Conservation (phyloP, 2,329 filamentous ascomycete genomes). For the Cryphonectria naterciae region DNA sequence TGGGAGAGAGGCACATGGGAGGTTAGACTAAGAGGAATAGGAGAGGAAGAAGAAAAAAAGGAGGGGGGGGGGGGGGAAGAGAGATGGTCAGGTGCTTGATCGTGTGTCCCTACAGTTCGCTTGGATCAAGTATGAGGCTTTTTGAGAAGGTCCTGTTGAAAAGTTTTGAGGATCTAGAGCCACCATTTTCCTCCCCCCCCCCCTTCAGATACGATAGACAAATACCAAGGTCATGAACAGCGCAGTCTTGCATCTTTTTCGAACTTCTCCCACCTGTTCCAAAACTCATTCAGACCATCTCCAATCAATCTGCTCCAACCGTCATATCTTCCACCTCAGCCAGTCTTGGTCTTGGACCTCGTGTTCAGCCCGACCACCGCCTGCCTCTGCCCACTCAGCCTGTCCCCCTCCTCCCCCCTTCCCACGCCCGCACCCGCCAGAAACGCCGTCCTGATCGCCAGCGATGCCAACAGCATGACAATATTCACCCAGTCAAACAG, state of each 20-base stretch:
- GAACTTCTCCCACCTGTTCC: not conserved
- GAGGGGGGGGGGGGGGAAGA: not conserved
- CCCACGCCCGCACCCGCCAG: constrained; percentile 40
- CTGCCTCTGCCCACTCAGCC: not conserved
- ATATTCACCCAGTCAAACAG: constrained; percentile 44
- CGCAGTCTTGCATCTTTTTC: not conserved
- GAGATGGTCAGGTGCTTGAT: not conserved
- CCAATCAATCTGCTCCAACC: not conserved
- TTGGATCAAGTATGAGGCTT: not conserved
- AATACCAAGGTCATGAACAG: not conserved
- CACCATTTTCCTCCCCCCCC: not conserved
- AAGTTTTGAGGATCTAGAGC: not conserved
- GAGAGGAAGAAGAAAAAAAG: too few species aligned
- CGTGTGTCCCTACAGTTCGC: not conserved
- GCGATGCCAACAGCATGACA: constrained; percentile 38
- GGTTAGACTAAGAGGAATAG: constrained; percentile 36
- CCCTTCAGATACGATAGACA: not conserved
- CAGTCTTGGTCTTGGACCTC: constrained; percentile 24
- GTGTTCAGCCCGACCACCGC: not conserved
- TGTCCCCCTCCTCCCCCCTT: not conserved
- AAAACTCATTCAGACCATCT: not conserved
- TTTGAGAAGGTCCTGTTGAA: not conserved
- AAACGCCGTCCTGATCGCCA: constrained; percentile 41
- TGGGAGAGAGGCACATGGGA: constrained; percentile 35
- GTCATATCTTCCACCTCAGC: not conserved